Base-by-base conservation (phyloP, 2,329 filamentous ascomycete species). In the Gliomastix tumulicola region DNA sequence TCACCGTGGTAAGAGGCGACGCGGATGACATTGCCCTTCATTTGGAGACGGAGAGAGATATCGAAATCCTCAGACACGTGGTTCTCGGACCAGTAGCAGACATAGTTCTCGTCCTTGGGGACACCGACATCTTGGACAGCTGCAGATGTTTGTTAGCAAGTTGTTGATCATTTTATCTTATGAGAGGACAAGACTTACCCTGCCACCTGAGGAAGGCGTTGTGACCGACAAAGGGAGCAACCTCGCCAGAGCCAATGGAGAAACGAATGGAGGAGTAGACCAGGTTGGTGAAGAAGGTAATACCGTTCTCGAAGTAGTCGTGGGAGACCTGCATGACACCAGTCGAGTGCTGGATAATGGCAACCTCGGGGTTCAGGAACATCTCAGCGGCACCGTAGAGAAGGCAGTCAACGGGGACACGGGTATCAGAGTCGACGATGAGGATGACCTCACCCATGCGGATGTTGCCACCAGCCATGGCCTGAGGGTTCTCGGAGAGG, bases 21-120 rank as follows among this genome's bases (percentile, higher is more conserved):
- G 11, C 84, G 79, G 32, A 86, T 74, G 23, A 77, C 68, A 55
- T 82, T 84, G 18, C 82, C 82, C 15, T 65, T 65, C 44, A 75
- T 77, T 55, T 88, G 84, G 5, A 88, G 68, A 23, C 83, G 79
- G 2, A 88, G 68, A 10, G 79, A 74, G 60, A 87, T 84, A 42
- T 88, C 83, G 37, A 88, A 88, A 49, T 88, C 84, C 43, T 88
- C 84, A 0, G 82, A 87, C 0, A 88, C 84, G 47, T 83, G 81
- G 5, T 69, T 71, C 53, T 88, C 84, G 7, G 82, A 85, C 83
- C 84, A 88, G 60, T 76, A 86, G 47, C 80, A 78, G 12, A 78
- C 72, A 44, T 77, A 69, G 10, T 71, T 73, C 36, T 78, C 76
- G 37, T 76, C 65, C 23, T 74, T 71, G 34, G 63, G 57, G 15